A percentile compares a stretch with the other conserved stretches of the same genome.
phyloP scores from a whole-genome alignment of 2,329 filamentous ascomycete genomes.

The Fusarium sp. region DNA sequence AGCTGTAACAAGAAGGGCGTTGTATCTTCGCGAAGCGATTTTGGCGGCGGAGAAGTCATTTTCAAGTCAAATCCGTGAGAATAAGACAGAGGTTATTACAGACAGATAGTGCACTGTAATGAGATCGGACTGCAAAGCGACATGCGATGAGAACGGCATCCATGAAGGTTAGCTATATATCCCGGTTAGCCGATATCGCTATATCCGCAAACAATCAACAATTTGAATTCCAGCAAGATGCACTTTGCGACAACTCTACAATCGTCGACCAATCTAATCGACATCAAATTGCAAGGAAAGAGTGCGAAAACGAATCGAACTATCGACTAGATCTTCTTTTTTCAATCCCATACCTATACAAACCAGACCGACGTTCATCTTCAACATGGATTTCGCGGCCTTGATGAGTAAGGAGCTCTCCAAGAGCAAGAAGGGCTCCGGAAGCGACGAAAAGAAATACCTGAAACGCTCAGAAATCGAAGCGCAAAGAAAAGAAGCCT shows the following conservation, averaged over 20 bases:
- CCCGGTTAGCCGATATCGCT: conserved; percentile 39
- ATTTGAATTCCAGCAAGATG: not conserved
- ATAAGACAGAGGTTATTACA: not conserved
- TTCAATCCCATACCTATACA: not conserved
- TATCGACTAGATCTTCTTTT: not conserved
- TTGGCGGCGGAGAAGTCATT: conserved; percentile 40
- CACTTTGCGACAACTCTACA: not conserved
- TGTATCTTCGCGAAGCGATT: conserved; percentile 74
- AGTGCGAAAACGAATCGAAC: too few species aligned
- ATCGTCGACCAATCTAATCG: not conserved
- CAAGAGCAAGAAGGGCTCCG: conserved; percentile 73
- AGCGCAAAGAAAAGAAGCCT: conserved; percentile 81
- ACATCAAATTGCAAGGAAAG: not conserved
- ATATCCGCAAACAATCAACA: conserved; percentile 43
- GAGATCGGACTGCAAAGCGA: not conserved
- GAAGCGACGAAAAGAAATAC: conserved; percentile 75
- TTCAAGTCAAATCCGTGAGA: not conserved
- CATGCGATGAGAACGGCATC: conserved; percentile 13
- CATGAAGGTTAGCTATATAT: not conserved
- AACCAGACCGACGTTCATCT: not conserved
- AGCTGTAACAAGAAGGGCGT: conserved; percentile 88
- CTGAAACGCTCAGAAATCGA: conserved; percentile 88
- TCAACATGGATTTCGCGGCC: conserved; percentile 91
- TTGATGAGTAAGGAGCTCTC: conserved; percentile 94
- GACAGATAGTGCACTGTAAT: not conserved